A percentile compares a stretch with the other conserved stretches of the same genome.
These are phyloP conservation scores for Verticillium nubilum DNA, from an alignment of 2,329 filamentous ascomycete species.

Conservation along the genomic window DNA sequence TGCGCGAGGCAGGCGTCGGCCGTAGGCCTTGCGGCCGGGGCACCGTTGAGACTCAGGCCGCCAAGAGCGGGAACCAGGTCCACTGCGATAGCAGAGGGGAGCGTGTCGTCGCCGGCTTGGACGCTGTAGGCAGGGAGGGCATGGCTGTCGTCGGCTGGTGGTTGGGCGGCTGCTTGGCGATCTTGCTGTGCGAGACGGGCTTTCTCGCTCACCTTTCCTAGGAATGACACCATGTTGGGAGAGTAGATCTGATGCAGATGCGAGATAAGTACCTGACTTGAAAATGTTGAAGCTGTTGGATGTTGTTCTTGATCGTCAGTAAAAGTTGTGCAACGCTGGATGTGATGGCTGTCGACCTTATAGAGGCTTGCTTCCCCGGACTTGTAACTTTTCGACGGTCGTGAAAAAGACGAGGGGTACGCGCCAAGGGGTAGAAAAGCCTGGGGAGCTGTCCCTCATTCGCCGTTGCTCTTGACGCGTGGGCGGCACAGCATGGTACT, in stretches of 20 bases:
- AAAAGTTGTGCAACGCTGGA: too few species aligned
- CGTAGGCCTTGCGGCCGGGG: background rate
- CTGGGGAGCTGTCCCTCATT: too few species aligned
- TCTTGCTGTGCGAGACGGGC: background rate
- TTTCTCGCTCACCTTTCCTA: background rate
- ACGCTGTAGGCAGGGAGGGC: background rate
- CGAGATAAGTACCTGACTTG: too few species aligned
- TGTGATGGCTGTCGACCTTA: background rate
- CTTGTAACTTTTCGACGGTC: background rate
- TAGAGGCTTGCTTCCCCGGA: background rate
- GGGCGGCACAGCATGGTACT: too few species aligned
- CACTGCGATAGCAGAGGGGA: background rate
- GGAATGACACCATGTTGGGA: background rate
- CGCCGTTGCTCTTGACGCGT: too few species aligned
- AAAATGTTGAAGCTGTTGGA: too few species aligned
- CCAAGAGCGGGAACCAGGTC: background rate
- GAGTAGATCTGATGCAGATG: too few species aligned
- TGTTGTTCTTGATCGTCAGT: too few species aligned
- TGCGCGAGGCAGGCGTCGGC: conserved; percentile 31
- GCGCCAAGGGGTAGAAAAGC: too few species aligned
- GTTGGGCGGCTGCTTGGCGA: background rate
- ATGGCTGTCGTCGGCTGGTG: background rate
- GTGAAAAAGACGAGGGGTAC: background rate
- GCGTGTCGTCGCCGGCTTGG: too few species aligned
- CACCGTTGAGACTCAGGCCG: background rate